phyloP scores from a whole-genome alignment of 164 flowering plant genomes.

The Platanus orientalis region DNA sequence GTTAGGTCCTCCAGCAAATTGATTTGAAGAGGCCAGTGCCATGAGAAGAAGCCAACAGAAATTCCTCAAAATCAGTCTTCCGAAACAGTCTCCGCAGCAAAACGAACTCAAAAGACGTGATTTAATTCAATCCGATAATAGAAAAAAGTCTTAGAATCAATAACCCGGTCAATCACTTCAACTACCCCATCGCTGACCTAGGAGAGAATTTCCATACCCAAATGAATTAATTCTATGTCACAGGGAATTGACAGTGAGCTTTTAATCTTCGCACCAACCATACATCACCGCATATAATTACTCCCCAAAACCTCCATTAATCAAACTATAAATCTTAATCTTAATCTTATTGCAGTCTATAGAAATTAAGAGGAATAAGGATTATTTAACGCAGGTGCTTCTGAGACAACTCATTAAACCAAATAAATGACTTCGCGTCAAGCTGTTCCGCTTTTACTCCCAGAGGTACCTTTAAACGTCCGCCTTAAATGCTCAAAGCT shows the following conservation, averaged over 20 bases:
- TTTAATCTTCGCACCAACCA: conserved; percentile 18
- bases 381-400: neutral
- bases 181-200: conserved; percentile 9
- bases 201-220: neutral
- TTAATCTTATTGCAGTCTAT: neutral
- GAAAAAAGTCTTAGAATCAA: neutral
- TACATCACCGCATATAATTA: neutral
- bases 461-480: neutral
- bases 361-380: neutral
- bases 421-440: neutral
- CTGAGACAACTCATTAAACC: conserved; percentile 3
- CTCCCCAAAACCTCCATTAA: neutral
- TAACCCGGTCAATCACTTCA: neutral
- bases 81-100: neutral
- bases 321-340: neutral
- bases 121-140: neutral
- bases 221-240: neutral
- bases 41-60: conserved; percentile 14
- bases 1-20: conserved; percentile 22
- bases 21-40: conserved; percentile 33
- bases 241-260: neutral
- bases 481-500: neutral
- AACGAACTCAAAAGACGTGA: neutral
- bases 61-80: neutral
- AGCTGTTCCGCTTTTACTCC: neutral